Base-by-base conservation (phyloP, 73 alveolate species). In the Paraurostyla sp. region DNA sequence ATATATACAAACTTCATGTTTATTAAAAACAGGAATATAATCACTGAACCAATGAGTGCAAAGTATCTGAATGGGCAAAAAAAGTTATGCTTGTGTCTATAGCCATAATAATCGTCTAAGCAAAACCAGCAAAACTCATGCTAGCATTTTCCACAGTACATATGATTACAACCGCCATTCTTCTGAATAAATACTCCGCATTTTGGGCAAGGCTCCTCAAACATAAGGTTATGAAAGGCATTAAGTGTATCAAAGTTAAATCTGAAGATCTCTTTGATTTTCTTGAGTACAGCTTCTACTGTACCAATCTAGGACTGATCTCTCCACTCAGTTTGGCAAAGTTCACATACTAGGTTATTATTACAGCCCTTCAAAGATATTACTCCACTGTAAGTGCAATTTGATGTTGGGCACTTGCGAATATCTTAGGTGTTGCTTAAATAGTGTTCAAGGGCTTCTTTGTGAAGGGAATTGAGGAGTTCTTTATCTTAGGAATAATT, bases 141-240 rank as follows among this genome's bases (percentile, higher is more conserved):
- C 29, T 40, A 16, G 33, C 94, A 88, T 49, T 88, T 88, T 48
- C 51, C 43, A 43, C 94, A 88, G 27, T 7, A 18, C 68, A 88
- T 88, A 60, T 88, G 94, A 27, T 71, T 57, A 43, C 94, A 88
- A n/a, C 94, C 94, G 38, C 95, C 95, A 43, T 65, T 52, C 32
- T 89, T 89, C 41, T 41, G 65, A 16, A 89, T 89, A 13, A 81
- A 58, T 30, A 81, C 63, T 15, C 95, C 95, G 48, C 95, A 89
- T 20, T 29, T 41, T 40, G 95, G 95, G 40, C 95, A 89, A 2
- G 95, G 89, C 27, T 76, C 93, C 45, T 69, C 84, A 30, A 73
- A 32, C 29, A 76, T 3, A 6, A 87, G 27, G 11, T 76, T 60
- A 16, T 40, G 38, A 15, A 60, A n/a, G 9, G 71, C 43, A 11